A percentile compares a stretch with the other conserved stretches of the same genome.
These are phyloP conservation scores for Talaromyces amestolkiae DNA, from an alignment of 2,329 filamentous ascomycete genomes.

Conservation along the genomic window DNA sequence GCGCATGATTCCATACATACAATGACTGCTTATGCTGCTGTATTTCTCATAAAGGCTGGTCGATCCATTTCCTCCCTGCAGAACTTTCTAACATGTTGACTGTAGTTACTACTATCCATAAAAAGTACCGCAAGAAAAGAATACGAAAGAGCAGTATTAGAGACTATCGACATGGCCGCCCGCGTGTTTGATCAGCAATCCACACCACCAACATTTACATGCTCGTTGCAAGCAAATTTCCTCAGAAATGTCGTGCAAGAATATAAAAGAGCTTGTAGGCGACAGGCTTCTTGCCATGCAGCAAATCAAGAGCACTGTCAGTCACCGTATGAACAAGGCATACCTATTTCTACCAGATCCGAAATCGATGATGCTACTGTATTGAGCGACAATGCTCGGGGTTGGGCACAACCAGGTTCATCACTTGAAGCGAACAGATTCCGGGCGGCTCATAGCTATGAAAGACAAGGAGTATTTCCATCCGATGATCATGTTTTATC, in stretches of 20 bases:
- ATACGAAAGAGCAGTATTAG: background rate
- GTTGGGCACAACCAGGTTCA: background rate
- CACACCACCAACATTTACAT: background rate
- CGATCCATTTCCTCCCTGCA: background rate
- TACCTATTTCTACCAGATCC: background rate
- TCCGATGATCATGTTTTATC: background rate
- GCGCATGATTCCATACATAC: slow-evolving; percentile 44
- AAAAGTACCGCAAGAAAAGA: background rate
- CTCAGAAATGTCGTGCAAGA: background rate
- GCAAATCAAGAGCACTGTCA: background rate
- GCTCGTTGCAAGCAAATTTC: background rate
- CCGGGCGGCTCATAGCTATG: background rate
- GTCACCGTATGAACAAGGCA: background rate
- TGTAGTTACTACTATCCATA: background rate
- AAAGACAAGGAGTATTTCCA: background rate
- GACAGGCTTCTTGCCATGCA: background rate
- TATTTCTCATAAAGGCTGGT: slow-evolving; percentile 7
- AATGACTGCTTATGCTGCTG: slow-evolving; percentile 43
- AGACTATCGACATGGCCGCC: background rate
- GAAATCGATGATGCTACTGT: background rate
- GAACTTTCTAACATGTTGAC: background rate
- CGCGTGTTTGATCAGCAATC: background rate
- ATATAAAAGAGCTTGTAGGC: background rate
- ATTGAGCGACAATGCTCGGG: background rate
- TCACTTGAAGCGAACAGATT: background rate